These are phyloP conservation scores for Cucumis melo DNA, from an alignment of 306 rosid genomes.

Conservation along the genomic window DNA sequence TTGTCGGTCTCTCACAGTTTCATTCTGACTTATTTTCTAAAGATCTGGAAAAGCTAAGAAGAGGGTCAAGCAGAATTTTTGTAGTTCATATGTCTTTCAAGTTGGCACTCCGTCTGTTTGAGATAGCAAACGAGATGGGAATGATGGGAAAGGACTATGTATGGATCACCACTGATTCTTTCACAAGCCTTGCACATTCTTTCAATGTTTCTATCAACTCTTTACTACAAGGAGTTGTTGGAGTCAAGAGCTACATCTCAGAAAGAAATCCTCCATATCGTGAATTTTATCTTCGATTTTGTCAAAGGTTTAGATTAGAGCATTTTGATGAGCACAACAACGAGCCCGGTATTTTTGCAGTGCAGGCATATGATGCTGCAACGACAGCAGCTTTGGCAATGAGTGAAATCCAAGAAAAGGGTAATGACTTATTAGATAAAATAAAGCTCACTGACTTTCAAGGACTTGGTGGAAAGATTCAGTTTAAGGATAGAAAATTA, in stretches of 20 bases:
- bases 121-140: slow-evolving; percentile 22
- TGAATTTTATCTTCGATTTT: slow-evolving; percentile 15
- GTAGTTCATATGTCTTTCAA: slow-evolving; percentile 23
- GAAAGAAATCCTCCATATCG: neutral
- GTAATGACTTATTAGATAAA: slow-evolving; percentile 11
- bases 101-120: slow-evolving; percentile 23
- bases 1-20: slow-evolving; percentile 24
- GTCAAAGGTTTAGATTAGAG: slow-evolving; percentile 11
- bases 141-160: slow-evolving; percentile 39
- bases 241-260: slow-evolving; percentile 24
- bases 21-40: slow-evolving; percentile 20
- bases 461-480: slow-evolving; percentile 17
- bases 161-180: slow-evolving; percentile 40
- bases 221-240: slow-evolving; percentile 39
- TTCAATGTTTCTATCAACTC: slow-evolving; percentile 27
- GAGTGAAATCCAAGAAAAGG: slow-evolving; percentile 6
- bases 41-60: slow-evolving; percentile 26
- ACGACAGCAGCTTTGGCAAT: slow-evolving; percentile 22
- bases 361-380: slow-evolving; percentile 38
- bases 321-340: slow-evolving; percentile 19
- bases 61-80: slow-evolving; percentile 23
- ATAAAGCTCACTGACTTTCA: slow-evolving; percentile 14
- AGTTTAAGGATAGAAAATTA: slow-evolving; percentile 13
- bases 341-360: slow-evolving; percentile 34
- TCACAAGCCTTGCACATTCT: slow-evolving; percentile 37